A percentile compares a stretch with the other conserved stretches of the same genome.
Conservation (phyloP, 139 green algal species). For the Mesotaenium endlicherianum region DNA sequence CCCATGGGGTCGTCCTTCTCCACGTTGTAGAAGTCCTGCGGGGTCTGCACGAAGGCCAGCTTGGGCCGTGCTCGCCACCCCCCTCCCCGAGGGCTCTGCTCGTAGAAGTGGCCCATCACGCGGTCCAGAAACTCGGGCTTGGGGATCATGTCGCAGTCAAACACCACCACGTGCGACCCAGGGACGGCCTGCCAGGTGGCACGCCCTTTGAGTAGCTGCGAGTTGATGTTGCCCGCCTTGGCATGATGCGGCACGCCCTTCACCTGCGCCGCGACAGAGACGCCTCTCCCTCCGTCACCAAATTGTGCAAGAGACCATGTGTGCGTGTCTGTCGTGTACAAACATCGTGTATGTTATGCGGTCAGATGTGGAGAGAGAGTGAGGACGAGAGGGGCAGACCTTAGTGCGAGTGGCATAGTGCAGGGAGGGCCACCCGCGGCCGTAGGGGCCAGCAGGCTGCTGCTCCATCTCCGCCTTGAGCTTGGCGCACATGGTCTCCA, state of each 20-base stretch:
- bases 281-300: too few species aligned
- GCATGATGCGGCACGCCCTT: slow-evolving; percentile 32
- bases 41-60: slow-evolving; percentile 36
- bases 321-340: too few species aligned
- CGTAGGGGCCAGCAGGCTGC: neutral
- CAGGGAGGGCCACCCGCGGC: neutral
- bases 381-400: too few species aligned
- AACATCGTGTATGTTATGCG: too few species aligned
- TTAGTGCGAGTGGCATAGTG: neutral
- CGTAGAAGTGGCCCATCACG: slow-evolving; percentile 27
- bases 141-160: slow-evolving; percentile 48
- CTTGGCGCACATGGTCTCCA: slow-evolving; percentile 3
- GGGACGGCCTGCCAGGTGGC: neutral
- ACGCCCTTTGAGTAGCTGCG: slow-evolving; percentile 4
- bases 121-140: slow-evolving; percentile 21
- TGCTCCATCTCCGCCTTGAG: neutral
- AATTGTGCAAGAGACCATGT: too few species aligned
- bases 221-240: slow-evolving; percentile 50
- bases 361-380: too few species aligned
- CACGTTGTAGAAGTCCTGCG: slow-evolving; percentile 49
- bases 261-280: slow-evolving; percentile 10
- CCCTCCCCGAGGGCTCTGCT: neutral
- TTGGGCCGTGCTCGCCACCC: slow-evolving; percentile 3
- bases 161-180: slow-evolving; percentile 29
- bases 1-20: slow-evolving; percentile 12